Evolutionary conservation across 78 protist genomes (phyloP).

Genomic region (Cavenderia fasciculata): DNA sequence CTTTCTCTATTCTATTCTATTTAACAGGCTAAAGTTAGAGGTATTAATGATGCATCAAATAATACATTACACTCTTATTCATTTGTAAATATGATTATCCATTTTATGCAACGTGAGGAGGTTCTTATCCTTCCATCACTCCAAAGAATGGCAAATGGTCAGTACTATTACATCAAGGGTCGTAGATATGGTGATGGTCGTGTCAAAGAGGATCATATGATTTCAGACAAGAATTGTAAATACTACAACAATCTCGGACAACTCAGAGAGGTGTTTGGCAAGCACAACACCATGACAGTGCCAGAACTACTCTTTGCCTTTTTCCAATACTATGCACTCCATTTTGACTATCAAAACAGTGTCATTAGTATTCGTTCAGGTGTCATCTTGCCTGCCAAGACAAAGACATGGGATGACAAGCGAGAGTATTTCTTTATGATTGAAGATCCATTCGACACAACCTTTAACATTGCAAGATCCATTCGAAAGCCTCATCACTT

Average conservation of each 20-base stretch:
- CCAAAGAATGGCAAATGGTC: slow-evolving; percentile 10
- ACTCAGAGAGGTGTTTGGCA: neutral
- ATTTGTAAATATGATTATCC: slow-evolving; percentile 11
- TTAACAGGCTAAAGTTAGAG: neutral
- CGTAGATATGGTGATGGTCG: neutral
- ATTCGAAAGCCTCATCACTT: neutral
- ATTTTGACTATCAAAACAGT: neutral
- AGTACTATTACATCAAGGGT: neutral
- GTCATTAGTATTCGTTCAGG: neutral
- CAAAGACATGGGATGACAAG: neutral
- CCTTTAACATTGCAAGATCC: slow-evolving; percentile 20
- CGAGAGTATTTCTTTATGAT: neutral
- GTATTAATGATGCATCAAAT: slow-evolving; percentile 38
- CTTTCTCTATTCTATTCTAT: too few species aligned
- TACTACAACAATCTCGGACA: neutral
- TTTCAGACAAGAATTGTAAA: neutral
- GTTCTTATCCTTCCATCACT: slow-evolving; percentile 19
- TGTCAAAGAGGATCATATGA: neutral
- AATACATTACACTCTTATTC: slow-evolving; percentile 25
- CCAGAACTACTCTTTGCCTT: neutral
- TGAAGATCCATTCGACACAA: slow-evolving; percentile 8
- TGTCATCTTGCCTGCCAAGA: neutral
- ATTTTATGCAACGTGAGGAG: slow-evolving; percentile 13
- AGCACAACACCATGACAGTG: neutral
- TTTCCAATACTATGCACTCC: slow-evolving; percentile 1